Conservation (phyloP, 371 early-diverging fungal genomes). For the Smittium mucronatum region DNA sequence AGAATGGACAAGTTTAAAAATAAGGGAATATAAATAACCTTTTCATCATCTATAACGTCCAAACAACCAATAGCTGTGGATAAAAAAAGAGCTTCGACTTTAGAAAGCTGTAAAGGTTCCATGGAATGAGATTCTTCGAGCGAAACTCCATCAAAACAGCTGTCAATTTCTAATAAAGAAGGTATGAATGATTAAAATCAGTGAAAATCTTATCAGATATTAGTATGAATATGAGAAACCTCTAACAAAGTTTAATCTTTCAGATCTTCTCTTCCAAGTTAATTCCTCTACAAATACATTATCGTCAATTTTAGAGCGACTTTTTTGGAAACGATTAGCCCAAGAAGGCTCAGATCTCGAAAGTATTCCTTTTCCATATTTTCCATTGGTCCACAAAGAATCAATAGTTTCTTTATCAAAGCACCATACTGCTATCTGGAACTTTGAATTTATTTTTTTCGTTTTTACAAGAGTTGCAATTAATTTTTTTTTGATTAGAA, state of each 20-base stretch:
- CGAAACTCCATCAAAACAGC: constrained; percentile 7
- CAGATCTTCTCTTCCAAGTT: constrained; percentile 6
- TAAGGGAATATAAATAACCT: background rate
- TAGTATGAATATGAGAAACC: background rate
- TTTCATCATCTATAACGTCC: constrained; percentile 3
- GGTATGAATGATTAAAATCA: background rate
- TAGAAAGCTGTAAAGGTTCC: constrained; percentile 29
- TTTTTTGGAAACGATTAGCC: constrained; percentile 31
- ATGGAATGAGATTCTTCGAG: constrained; percentile 15
- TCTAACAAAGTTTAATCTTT: background rate
- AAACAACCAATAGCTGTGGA: constrained; percentile 14
- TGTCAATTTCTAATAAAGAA: background rate
- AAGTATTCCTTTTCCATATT: constrained; percentile 73
- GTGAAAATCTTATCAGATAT: background rate
- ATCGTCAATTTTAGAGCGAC: background rate
- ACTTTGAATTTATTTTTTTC: background rate
- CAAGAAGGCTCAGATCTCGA: constrained; percentile 72
- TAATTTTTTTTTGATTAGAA: constrained; percentile 13
- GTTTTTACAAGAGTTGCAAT: background rate
- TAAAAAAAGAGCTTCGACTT: constrained; percentile 26
- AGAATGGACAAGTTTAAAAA: background rate
- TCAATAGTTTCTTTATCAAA: constrained; percentile 3
- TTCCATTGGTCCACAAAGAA: constrained; percentile 47
- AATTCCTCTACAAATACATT: constrained; percentile 8
- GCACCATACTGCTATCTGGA: constrained; percentile 4